phyloP scores from a whole-genome alignment of 129 eudicot genomes.

The Erigeron canadensis region DNA sequence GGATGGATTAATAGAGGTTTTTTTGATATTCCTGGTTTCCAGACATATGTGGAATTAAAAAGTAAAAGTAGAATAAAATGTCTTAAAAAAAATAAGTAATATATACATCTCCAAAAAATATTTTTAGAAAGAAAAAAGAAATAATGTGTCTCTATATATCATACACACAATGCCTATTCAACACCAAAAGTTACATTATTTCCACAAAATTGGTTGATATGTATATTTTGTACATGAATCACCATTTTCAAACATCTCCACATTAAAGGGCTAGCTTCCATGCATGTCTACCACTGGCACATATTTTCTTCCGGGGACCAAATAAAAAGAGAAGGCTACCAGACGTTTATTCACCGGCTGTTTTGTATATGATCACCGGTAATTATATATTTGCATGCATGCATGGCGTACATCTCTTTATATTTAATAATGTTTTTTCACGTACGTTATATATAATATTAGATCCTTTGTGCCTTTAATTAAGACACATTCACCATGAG shows the following conservation, averaged over 20 bases:
- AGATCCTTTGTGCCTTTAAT: background rate
- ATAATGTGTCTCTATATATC: too few species aligned
- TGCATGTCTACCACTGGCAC: conserved; percentile 12
- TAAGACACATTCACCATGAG: background rate
- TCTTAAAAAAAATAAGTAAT: too few species aligned
- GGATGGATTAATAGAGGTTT: too few species aligned
- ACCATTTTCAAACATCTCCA: conserved; percentile 12
- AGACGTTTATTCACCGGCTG: conserved; percentile 26
- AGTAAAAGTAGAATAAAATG: too few species aligned
- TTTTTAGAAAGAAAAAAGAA: too few species aligned
- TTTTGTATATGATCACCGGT: conserved; percentile 12
- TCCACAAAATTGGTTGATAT: background rate
- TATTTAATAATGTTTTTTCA: too few species aligned
- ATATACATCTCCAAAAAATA: too few species aligned
- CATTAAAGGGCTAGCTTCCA: background rate
- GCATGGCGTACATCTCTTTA: background rate
- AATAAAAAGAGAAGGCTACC: background rate
- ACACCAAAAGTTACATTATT: background rate
- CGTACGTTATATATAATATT: too few species aligned
- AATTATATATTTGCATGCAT: background rate
- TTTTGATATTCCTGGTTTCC: too few species aligned
- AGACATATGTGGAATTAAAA: too few species aligned
- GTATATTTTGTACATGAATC: background rate
- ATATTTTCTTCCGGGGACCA: conserved; percentile 16
- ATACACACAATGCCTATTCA: background rate